Percentiles rank a stretch among this genome's conserved stretches.
These are phyloP conservation scores for Brassica balearica DNA, from an alignment of 441 rosid genomes.

Conservation along the genomic window DNA sequence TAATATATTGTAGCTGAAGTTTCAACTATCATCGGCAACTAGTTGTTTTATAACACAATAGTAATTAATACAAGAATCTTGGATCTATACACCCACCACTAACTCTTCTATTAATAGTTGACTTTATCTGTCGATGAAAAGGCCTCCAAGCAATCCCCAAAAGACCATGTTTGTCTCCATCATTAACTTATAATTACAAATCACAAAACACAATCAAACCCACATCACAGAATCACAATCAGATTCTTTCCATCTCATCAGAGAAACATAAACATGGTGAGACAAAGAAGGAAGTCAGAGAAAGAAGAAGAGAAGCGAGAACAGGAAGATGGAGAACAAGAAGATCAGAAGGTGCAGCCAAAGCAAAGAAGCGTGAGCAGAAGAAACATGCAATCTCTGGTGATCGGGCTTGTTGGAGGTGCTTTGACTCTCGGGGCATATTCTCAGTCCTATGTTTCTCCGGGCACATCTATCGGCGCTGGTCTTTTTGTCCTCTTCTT, in stretches of 20 bases:
- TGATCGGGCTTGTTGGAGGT: conserved; percentile 82
- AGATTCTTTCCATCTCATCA: conserved; percentile 11
- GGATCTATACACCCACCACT: conserved; percentile 27
- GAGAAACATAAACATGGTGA: conserved; percentile 36
- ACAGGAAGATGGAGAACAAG: conserved; percentile 33
- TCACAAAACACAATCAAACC: conserved; percentile 32
- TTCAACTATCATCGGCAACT: conserved; percentile 8
- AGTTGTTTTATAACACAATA: conserved; percentile 6
- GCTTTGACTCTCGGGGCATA: conserved; percentile 78
- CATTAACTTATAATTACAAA: conserved; percentile 34
- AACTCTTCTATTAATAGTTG: conserved; percentile 27
- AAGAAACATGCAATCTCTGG: conserved; percentile 55
- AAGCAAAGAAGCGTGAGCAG: conserved; percentile 53
- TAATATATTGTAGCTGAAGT: not conserved
- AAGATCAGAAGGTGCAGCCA: conserved; percentile 36
- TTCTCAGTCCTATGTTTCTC: conserved; percentile 62
- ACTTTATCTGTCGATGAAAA: conserved; percentile 30
- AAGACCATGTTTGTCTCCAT: conserved; percentile 31
- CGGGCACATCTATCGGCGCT: conserved; percentile 61
- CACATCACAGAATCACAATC: conserved; percentile 14
- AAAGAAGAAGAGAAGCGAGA: conserved; percentile 33
- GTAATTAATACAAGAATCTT: conserved; percentile 27
- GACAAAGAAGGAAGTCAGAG: conserved; percentile 40
- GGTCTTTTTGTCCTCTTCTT: conserved; percentile 74
- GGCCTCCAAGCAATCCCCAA: conserved; percentile 39